Conservation (phyloP, 257 asterid genomes). For the Solanum paucissectum region DNA sequence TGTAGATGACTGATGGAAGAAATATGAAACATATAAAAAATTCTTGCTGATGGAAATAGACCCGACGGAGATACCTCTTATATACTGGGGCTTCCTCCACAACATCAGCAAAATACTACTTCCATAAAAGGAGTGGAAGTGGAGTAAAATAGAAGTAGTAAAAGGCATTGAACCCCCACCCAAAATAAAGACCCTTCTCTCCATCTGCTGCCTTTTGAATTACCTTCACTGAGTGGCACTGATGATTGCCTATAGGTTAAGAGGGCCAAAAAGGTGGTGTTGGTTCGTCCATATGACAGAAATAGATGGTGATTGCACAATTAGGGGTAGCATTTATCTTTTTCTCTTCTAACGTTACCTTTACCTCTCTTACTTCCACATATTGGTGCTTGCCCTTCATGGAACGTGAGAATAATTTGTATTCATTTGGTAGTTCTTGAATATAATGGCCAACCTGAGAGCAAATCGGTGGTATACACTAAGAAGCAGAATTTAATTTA, state of each 20-base stretch:
- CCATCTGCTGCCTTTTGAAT: neutral
- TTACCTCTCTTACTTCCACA: neutral
- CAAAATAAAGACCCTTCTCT: neutral
- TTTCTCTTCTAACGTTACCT: neutral
- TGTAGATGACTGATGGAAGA: neutral
- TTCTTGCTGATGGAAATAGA: neutral
- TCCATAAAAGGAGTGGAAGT: neutral
- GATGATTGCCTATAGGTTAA: neutral
- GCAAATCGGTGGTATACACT: neutral
- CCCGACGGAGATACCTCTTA: neutral
- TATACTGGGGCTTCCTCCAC: neutral
- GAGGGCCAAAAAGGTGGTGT: neutral
- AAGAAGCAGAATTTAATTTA: neutral
- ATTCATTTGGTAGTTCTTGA: neutral
- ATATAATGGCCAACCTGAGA: neutral
- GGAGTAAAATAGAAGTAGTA: neutral
- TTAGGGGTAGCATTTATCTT: neutral
- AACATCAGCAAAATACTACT: neutral
- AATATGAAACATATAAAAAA: neutral
- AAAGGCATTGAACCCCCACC: neutral
- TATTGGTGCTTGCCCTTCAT: neutral
- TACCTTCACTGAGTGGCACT: neutral
- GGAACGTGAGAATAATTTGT: neutral
- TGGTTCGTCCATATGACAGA: neutral
- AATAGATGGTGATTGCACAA: neutral